A percentile compares a stretch with the other conserved stretches of the same genome.
Evolutionary conservation across 2,329 filamentous ascomycete genomes (phyloP).

Genomic region (Alternaria angustiovoidea): DNA sequence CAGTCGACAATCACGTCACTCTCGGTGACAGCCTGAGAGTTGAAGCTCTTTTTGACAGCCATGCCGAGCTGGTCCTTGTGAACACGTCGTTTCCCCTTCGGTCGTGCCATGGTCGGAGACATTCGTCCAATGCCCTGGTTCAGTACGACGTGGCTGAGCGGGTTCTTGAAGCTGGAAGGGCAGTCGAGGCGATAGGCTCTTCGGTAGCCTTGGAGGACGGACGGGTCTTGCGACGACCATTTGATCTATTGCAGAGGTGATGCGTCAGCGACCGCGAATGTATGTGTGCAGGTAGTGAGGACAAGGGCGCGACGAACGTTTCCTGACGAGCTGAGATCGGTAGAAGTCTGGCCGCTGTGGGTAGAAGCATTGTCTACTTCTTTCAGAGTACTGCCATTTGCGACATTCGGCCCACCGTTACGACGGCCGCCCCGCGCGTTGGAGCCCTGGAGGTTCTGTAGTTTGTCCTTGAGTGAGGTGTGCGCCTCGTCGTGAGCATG

Average conservation of each 20-base stretch:
- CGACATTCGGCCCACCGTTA: constrained; percentile 34
- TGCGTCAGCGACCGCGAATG: constrained; percentile 21
- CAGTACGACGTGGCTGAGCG: constrained; percentile 60
- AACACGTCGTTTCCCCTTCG: constrained; percentile 70
- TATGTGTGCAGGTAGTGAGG: constrained; percentile 7
- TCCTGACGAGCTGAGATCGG: constrained; percentile 39
- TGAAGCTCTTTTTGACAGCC: constrained; percentile 82
- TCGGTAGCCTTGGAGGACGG: constrained; percentile 77
- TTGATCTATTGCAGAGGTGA: constrained; percentile 55
- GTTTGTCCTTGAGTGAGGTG: constrained; percentile 52
- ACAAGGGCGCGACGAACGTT: constrained; percentile 40
- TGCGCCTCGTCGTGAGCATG: constrained; percentile 50
- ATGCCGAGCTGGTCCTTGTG: constrained; percentile 76
- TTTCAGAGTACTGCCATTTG: constrained; percentile 49
- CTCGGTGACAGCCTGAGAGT: constrained; percentile 78
- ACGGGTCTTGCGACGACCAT: constrained; percentile 73
- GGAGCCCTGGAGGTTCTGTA: constrained; percentile 49
- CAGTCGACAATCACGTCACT: constrained; percentile 84
- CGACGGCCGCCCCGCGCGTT: constrained; percentile 50
- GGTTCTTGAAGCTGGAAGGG: constrained; percentile 71
- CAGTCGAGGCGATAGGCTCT: constrained; percentile 75
- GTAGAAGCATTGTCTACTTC: constrained; percentile 50
- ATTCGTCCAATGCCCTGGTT: constrained; percentile 70
- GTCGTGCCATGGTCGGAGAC: constrained; percentile 78
- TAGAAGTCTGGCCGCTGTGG: constrained; percentile 45